phyloP scores from a whole-genome alignment of 176 grass and related monocot genomes.

The Aechmea fasciata region DNA sequence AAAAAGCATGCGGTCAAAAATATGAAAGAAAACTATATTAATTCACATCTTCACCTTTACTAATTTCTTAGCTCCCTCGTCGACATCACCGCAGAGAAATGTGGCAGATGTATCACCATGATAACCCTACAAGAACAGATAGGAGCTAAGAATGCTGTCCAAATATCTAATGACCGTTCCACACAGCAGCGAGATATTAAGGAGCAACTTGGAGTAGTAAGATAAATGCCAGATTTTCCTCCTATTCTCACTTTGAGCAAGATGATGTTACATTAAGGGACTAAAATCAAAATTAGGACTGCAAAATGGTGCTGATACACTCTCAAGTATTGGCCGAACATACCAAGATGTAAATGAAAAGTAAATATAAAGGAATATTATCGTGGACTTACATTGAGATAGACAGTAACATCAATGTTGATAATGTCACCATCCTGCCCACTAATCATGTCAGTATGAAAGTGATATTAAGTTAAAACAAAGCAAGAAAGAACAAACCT shows the following conservation, averaged over 20 bases:
- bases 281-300: too few relatives aligned
- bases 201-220: neutral
- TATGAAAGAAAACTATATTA: neutral
- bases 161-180: neutral
- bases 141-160: neutral
- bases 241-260: too few relatives aligned
- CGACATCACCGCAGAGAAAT: conserved; percentile 79
- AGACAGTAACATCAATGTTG: conserved; percentile 96
- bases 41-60: conserved; percentile 48
- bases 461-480: neutral
- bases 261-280: too few relatives aligned
- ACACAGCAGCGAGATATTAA: neutral
- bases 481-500: conserved; percentile 31
- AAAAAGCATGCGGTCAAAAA: neutral
- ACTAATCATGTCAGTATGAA: neutral
- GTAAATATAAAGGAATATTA: neutral
- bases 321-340: too few relatives aligned
- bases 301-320: too few relatives aligned
- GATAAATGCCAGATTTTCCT: neutral
- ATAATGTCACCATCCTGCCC: conserved; percentile 93
- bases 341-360: neutral
- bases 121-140: conserved; percentile 58
- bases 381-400: conserved; percentile 67
- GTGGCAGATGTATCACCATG: conserved; percentile 95
- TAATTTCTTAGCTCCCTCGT: conserved; percentile 80